These are phyloP conservation scores for Amylostereum areolatum DNA, from an alignment of 1,284 basidiomycete genomes.

Conservation along the genomic window DNA sequence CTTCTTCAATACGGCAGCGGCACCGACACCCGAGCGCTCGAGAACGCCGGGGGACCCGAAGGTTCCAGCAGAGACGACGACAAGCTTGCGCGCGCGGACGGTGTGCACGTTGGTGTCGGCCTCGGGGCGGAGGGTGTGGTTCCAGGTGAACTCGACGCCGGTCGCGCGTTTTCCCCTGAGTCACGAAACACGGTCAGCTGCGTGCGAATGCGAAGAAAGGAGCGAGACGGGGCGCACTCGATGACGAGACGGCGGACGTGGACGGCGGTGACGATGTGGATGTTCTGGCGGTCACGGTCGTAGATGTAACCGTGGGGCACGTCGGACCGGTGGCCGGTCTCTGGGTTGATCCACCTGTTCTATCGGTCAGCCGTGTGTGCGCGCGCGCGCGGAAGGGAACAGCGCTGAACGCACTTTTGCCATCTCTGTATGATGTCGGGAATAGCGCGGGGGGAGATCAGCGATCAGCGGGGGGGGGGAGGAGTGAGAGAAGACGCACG, in stretches of 20 bases:
- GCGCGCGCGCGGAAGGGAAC: background rate
- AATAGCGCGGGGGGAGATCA: too few relatives aligned
- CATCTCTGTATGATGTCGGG: conserved; percentile 26
- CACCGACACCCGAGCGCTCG: conserved; percentile 25
- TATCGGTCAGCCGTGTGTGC: background rate
- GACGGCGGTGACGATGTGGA: conserved; percentile 10
- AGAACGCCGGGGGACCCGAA: conserved; percentile 39
- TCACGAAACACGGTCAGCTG: background rate
- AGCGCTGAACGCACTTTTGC: conserved; percentile 23
- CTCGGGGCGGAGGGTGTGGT: conserved; percentile 22
- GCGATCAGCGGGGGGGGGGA: too few relatives aligned
- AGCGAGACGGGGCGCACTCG: too few relatives aligned
- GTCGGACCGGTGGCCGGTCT: conserved; percentile 7
- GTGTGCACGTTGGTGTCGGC: conserved; percentile 14
- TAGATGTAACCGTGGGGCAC: conserved; percentile 13
- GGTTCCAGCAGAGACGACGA: conserved; percentile 44
- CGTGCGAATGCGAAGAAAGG: background rate
- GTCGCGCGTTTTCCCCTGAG: conserved; percentile 42
- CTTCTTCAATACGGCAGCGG: conserved; percentile 29
- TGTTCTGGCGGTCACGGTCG: conserved; percentile 6
- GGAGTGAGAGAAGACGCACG: conserved; percentile 27
- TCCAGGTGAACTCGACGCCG: conserved; percentile 50
- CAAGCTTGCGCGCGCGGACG: conserved; percentile 34
- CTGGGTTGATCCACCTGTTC: conserved; percentile 13
- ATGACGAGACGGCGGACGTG: conserved; percentile 13